Percentiles rank a stretch among this genome's conserved stretches.
Evolutionary conservation across 306 rosid genomes (phyloP).

Genomic region (Acacia melanoxylon): DNA sequence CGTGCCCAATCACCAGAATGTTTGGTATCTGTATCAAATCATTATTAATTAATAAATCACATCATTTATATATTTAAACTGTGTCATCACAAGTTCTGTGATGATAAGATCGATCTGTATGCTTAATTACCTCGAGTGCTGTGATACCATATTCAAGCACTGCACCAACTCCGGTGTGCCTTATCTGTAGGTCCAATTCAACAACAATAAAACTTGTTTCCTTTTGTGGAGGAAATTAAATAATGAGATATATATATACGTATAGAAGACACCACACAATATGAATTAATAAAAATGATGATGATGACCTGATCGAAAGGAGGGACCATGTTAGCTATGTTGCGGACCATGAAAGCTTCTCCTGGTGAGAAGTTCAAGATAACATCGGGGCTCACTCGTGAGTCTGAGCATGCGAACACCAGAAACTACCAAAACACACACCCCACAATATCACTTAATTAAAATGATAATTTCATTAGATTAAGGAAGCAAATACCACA

Average conservation of each 20-base stretch:
- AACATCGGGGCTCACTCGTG: slow-evolving; percentile 63
- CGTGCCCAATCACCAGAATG: slow-evolving; percentile 71
- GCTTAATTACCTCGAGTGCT: slow-evolving; percentile 38
- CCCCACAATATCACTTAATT: background rate
- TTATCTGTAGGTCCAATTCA: slow-evolving; percentile 32
- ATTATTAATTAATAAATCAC: background rate
- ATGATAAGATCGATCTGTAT: too few relatives aligned
- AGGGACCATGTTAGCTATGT: slow-evolving; percentile 74
- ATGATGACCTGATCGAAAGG: slow-evolving; percentile 51
- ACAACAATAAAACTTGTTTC: background rate
- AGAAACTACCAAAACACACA: slow-evolving; percentile 41
- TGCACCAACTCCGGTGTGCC: slow-evolving; percentile 64
- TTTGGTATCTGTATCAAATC: slow-evolving; percentile 47
- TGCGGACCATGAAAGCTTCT: slow-evolving; percentile 66
- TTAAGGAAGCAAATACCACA: too few relatives aligned
- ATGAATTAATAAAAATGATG: background rate
- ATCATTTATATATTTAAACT: too few relatives aligned
- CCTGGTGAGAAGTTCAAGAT: slow-evolving; percentile 64
- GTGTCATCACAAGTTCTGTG: too few relatives aligned
- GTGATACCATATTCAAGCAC: slow-evolving; percentile 59
- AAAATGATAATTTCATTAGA: background rate
- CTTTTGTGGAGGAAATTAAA: too few relatives aligned
- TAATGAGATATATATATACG: background rate
- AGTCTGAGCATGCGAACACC: slow-evolving; percentile 79
- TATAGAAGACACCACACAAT: background rate